Base-by-base conservation (phyloP, 495 filamentous ascomycete species). In the Paragyromitra xinjiangensis region DNA sequence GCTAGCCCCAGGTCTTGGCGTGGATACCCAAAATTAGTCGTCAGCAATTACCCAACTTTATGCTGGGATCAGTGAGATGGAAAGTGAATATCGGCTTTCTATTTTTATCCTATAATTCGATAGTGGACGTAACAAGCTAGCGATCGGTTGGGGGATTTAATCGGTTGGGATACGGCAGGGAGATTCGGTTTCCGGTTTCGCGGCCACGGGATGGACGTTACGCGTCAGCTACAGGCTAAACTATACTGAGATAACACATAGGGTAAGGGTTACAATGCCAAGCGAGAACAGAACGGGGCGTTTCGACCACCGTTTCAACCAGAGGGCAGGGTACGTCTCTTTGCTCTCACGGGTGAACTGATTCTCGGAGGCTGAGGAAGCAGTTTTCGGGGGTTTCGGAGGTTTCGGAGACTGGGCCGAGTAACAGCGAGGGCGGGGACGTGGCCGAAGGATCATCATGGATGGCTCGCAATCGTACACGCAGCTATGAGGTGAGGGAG, bases 111-210 rank as follows among this genome's bases (percentile, higher is more conserved):
- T 62, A 34, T 62, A 55, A 19, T 67, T 68, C 45, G 34, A 67
- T 67, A 22, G 6, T 6, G 50, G 16, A 53, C 19, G n/a, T 7
- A 64, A 7, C 11, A 29, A 67, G 26, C 29, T 51, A 50, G 62
- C 9, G 29, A 74, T 74, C 64, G 72, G 64, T 75, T 75, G 72
- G 72, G 72, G 50, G 53, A 37, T 62, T 51, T 62, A 40, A 66
- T 75, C 72, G 64, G 72, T 75, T 75, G 72, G 64, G 72, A 50
- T n/a, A n/a, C 9, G 39, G 37, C 39, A 48, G 39, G 24, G 40
- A 42, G 19, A 42, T 29, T 65, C 69, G 69, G 34, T 45, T 72
- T 51, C 69, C 61, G 50, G 40, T 34, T 66, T 66, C 63, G 44
- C 44, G 26, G 44, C 40, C 44, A 66, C 63, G 40, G 42, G 40